These are phyloP conservation scores for Apiotrichum porosum DNA, from an alignment of 1,284 basidiomycete genomes.

Conservation along the genomic window DNA sequence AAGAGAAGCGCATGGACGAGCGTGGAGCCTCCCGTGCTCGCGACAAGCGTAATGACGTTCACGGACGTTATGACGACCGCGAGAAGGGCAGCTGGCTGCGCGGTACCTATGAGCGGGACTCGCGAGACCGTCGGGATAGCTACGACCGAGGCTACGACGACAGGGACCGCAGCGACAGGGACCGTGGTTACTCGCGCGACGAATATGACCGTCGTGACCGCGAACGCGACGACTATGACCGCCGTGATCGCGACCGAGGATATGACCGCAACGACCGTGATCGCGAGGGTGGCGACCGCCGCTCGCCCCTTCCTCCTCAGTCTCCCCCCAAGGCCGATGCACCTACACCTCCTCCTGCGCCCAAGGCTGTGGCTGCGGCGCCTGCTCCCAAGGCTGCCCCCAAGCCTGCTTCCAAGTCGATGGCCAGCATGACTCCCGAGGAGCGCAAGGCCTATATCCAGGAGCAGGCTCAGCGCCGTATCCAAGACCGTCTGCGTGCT, in stretches of 20 bases:
- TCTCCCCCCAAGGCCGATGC: not conserved
- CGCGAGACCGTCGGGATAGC: conserved; percentile 29
- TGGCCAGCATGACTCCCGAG: conserved; percentile 76
- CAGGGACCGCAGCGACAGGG: conserved; percentile 38
- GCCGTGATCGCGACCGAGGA: conserved; percentile 6
- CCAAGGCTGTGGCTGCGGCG: conserved; percentile 37
- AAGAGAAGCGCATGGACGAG: conserved; percentile 68
- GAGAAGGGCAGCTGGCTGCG: conserved; percentile 43
- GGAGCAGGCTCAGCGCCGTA: conserved; percentile 74
- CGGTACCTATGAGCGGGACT: conserved; percentile 49
- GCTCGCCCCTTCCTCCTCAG: conserved; percentile 2
- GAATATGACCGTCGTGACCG: conserved; percentile 14
- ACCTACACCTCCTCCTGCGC: conserved; percentile 16
- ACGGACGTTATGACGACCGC: conserved; percentile 61
- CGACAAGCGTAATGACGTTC: conserved; percentile 78
- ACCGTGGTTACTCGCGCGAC: conserved; percentile 1
- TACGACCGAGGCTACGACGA: conserved; percentile 38
- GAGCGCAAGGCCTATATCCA: conserved; percentile 77
- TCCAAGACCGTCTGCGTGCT: conserved; percentile 81
- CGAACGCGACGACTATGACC: conserved; percentile 13
- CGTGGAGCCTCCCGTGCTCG: conserved; percentile 73
- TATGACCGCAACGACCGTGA: conserved; percentile 26
- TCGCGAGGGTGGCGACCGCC: conserved; percentile 24
- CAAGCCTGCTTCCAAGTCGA: conserved; percentile 52
- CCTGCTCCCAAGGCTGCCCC: conserved; percentile 52